Conservation (phyloP, 331 rosid genomes). For the Pyrus hybrid region DNA sequence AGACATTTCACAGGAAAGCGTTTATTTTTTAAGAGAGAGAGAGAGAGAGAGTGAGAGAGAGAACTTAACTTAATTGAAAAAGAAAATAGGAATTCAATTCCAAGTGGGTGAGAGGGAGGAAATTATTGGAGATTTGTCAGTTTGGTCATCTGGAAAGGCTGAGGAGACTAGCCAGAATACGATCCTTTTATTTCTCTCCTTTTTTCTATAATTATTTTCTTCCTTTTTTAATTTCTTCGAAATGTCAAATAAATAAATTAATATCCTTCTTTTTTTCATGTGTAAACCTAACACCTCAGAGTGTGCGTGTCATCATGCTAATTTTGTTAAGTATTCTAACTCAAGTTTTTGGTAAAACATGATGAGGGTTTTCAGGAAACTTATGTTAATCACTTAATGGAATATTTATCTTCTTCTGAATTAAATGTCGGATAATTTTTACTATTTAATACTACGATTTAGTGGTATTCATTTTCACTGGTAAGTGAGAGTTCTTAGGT, state of each 20-base stretch:
- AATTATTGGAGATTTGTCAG: conserved; percentile 22
- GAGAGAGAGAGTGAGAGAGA: background rate
- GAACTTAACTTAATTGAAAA: background rate
- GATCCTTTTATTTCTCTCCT: background rate
- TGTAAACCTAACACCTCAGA: background rate
- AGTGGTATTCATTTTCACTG: too few species aligned
- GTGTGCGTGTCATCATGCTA: background rate
- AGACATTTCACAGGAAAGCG: conserved; percentile 32
- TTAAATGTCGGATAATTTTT: background rate
- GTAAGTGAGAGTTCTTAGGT: fast-evolving
- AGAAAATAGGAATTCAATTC: conserved; percentile 22
- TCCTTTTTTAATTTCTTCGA: background rate
- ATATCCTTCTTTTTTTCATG: background rate
- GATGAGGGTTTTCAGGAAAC: background rate
- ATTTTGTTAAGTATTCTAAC: background rate
- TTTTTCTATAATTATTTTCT: too few species aligned
- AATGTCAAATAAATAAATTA: background rate
- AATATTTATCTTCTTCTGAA: background rate
- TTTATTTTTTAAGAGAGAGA: conserved; percentile 31
- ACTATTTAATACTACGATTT: fast-evolving
- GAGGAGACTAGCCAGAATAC: background rate
- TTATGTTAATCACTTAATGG: background rate
- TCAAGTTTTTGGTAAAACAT: background rate
- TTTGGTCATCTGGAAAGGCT: conserved; percentile 19
- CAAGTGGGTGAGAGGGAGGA: conserved; percentile 30